These are phyloP conservation scores for Stenocarpella maydis DNA, from an alignment of 2,329 filamentous ascomycete genomes.

Conservation along the genomic window DNA sequence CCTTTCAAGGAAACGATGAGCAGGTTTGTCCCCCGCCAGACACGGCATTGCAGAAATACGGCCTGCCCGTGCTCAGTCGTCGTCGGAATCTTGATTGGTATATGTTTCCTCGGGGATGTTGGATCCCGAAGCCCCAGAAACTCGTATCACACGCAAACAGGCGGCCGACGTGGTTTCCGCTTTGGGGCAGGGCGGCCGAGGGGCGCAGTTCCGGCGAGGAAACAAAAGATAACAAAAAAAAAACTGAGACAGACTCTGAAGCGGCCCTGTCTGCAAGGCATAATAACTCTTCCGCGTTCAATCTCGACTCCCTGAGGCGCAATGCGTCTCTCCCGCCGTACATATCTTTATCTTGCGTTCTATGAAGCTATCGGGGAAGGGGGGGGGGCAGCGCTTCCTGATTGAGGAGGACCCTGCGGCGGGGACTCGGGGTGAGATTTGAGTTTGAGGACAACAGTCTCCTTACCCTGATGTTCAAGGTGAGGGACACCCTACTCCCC, in stretches of 20 bases:
- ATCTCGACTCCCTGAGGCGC: slow-evolving; percentile 2
- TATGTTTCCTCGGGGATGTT: too few relatives aligned
- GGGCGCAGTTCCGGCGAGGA: neutral
- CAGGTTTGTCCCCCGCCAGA: too few relatives aligned
- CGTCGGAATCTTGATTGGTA: too few relatives aligned
- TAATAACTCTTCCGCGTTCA: neutral
- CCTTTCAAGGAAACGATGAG: too few relatives aligned
- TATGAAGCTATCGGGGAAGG: neutral
- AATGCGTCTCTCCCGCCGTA: neutral
- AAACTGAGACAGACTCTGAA: neutral
- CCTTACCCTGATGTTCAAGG: neutral
- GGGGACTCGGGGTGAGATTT: neutral
- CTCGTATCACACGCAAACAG: too few relatives aligned
- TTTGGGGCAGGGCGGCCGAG: neutral
- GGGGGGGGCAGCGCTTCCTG: too few relatives aligned
- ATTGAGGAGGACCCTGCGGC: neutral
- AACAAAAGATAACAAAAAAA: too few relatives aligned
- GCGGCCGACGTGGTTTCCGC: neutral
- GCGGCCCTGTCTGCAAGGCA: neutral
- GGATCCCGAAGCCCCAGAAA: neutral
- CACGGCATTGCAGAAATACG: neutral
- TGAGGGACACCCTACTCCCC: too few relatives aligned
- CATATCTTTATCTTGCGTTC: too few relatives aligned
- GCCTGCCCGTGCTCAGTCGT: neutral
- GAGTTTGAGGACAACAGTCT: too few relatives aligned